Evolutionary conservation across 208 protist species (phyloP).

Genomic region (Leptomonas pyrrhocoris): DNA sequence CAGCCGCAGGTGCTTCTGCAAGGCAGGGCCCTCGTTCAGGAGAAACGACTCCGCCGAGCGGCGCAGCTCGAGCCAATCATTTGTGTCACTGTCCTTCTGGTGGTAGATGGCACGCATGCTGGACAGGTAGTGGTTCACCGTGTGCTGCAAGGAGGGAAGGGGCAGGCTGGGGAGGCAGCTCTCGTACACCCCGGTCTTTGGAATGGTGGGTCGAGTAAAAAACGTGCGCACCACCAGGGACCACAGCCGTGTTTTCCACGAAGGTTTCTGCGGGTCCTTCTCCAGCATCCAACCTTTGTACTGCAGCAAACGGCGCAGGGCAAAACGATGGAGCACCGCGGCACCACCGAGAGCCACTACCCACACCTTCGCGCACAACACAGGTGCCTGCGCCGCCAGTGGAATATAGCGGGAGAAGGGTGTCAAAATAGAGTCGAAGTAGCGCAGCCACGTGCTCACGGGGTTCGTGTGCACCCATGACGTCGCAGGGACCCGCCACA

Average conservation of each 20-base stretch:
- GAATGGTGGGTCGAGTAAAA: slow-evolving; percentile 51
- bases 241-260: slow-evolving; percentile 63
- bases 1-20: slow-evolving; percentile 76
- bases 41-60: slow-evolving; percentile 69
- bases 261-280: slow-evolving; percentile 35
- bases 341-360: slow-evolving; percentile 38
- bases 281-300: slow-evolving; percentile 81
- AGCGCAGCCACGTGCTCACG: slow-evolving; percentile 47
- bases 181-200: slow-evolving; percentile 72
- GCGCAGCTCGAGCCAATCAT: slow-evolving; percentile 53
- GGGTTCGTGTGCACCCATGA: slow-evolving; percentile 42
- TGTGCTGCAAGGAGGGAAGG: slow-evolving; percentile 73
- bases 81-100: slow-evolving; percentile 31
- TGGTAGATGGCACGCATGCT: slow-evolving; percentile 59
- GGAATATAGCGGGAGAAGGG: slow-evolving; percentile 46
- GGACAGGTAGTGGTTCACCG: slow-evolving; percentile 68
- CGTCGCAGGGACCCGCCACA: slow-evolving; percentile 39
- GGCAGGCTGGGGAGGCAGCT: slow-evolving; percentile 73
- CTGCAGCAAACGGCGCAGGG: slow-evolving; percentile 63
- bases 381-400: slow-evolving; percentile 34
- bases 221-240: slow-evolving; percentile 49
- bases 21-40: slow-evolving; percentile 60
- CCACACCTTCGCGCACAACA: slow-evolving; percentile 51
- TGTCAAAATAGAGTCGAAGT: slow-evolving; percentile 53
- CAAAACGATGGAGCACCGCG: slow-evolving; percentile 66